Evolutionary conservation across 2,329 filamentous ascomycete species (phyloP).

Genomic region (Fusarium dimerum): DNA sequence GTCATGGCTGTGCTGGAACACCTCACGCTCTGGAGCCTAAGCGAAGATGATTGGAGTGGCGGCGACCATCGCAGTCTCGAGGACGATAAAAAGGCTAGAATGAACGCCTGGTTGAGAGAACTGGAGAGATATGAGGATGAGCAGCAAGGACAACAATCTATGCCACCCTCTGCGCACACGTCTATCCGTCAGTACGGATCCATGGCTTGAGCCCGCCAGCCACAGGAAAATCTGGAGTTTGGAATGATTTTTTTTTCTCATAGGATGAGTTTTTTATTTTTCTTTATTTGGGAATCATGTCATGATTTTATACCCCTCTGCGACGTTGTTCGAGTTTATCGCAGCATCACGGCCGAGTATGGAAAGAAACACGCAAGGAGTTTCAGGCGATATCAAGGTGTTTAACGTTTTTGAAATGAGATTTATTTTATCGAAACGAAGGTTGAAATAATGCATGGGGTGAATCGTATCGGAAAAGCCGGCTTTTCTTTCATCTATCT

Average conservation of each 20-base stretch:
- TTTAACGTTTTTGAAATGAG: not conserved
- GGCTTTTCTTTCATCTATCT: not conserved
- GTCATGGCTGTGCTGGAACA: slow-evolving; percentile 35
- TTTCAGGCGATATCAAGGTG: not conserved
- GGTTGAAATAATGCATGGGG: no score
- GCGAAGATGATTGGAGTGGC: slow-evolving; percentile 27
- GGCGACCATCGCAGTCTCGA: slow-evolving; percentile 19
- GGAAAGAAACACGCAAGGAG: not conserved
- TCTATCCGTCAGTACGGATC: slow-evolving; percentile 18
- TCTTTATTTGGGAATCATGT: no score
- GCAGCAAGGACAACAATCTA: slow-evolving; percentile 16
- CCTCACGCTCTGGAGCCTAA: slow-evolving; percentile 36
- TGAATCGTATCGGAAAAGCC: not conserved
- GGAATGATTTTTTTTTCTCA: no score
- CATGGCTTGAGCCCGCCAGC: slow-evolving; percentile 4
- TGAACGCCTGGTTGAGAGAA: slow-evolving; percentile 36
- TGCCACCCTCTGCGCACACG: slow-evolving; percentile 17
- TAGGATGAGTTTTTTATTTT: not conserved
- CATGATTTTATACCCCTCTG: not conserved
- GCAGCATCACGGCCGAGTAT: not conserved
- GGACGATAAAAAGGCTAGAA: slow-evolving; percentile 32
- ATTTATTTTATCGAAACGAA: not conserved
- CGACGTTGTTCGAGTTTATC: not conserved
- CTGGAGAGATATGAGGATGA: slow-evolving; percentile 18
- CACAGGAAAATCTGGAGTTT: not conserved